Base-by-base conservation (phyloP, 2,329 filamentous ascomycete species). In the Penicillium carneum region DNA sequence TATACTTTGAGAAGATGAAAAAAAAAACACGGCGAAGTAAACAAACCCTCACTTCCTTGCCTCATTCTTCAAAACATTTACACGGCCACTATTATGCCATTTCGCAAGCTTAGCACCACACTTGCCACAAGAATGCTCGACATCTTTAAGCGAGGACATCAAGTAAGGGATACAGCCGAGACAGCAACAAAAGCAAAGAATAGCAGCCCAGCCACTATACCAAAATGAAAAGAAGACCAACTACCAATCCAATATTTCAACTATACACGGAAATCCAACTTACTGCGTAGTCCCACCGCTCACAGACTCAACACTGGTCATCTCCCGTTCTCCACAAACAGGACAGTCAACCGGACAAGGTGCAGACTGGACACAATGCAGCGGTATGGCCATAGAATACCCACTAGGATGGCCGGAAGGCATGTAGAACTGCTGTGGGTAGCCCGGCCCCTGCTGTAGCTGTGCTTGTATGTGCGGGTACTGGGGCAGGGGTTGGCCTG, bases 91-190 rank as follows among this genome's bases (percentile, higher is more conserved):
- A 6, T 79, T 77, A 71, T 84, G 81, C 79, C 80, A 84, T 0
- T 77, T 80, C 0, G 81, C 82, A 47, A 84, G 75, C 57, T 79
- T 62, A 1, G 74, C 73, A 36, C 79, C 78, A 60, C 82, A 84
- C 34, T 76, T 74, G 1, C 80, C 80, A 57, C 82, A 84, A 61
- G 77, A 78, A 66, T 84, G 82, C 63, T 80, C 70, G 4, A 82
- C 79, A 56, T 84, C 80, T 70, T 84, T 84, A 54, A 81, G 72
- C 45, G 75, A 77, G 29, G 76, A 76, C 69, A 83, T 77, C 33
- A 83, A 41, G 63, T 84, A 84, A 0, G 82, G 82, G 47, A 84
- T 77, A 64, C 81, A 84, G 12, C 82, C 80, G 4, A 83, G 66
- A 62, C 79, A 81, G 62, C 70, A 69, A 55, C 77, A 71, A 59